phyloP scores from a whole-genome alignment of 306 rosid genomes.

The Acmispon strigosus region DNA sequence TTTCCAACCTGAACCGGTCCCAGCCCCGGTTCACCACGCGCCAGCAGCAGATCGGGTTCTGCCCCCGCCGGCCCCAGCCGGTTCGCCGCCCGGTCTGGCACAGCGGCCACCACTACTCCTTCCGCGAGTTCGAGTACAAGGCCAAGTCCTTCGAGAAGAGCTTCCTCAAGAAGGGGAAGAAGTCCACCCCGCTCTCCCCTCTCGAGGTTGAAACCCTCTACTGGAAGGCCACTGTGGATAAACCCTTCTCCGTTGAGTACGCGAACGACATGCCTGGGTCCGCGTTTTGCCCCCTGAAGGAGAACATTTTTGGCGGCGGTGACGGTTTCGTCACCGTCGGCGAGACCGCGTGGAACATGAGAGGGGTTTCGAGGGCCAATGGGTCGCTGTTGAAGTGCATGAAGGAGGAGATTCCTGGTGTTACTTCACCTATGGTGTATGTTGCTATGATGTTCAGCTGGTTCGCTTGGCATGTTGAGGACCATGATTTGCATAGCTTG shows the following conservation, averaged over 20 bases:
- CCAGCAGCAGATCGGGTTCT: slow-evolving; percentile 86
- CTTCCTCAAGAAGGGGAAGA: slow-evolving; percentile 29
- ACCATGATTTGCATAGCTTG: slow-evolving; percentile 93
- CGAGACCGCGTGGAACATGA: slow-evolving; percentile 94
- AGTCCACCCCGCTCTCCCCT: slow-evolving; percentile 23
- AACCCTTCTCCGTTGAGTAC: slow-evolving; percentile 68
- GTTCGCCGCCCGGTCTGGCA: slow-evolving; percentile 73
- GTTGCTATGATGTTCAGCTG: slow-evolving; percentile 97
- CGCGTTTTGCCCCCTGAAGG: slow-evolving; percentile 50
- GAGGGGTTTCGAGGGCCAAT: slow-evolving; percentile 72
- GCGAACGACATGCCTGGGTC: slow-evolving; percentile 88
- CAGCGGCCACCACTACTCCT: slow-evolving; percentile 63
- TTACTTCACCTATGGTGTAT: slow-evolving; percentile 93
- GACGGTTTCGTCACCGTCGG: slow-evolving; percentile 43
- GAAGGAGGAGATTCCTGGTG: slow-evolving; percentile 99
- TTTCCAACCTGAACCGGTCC: slow-evolving; percentile 49
- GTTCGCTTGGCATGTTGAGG: slow-evolving; percentile 99
- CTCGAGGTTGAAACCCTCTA: slow-evolving; percentile 61
- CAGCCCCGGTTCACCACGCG: slow-evolving; percentile 73
- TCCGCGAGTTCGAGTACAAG: slow-evolving; percentile 48
- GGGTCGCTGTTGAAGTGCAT: slow-evolving; percentile 89
- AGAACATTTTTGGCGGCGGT: slow-evolving; percentile 39
- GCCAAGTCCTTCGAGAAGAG: slow-evolving; percentile 59
- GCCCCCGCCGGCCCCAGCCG: slow-evolving; percentile 57
- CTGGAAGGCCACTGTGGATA: slow-evolving; percentile 68